These are phyloP conservation scores for Verruconis gallopava DNA, from an alignment of 2,329 filamentous ascomycete species.

Conservation along the genomic window DNA sequence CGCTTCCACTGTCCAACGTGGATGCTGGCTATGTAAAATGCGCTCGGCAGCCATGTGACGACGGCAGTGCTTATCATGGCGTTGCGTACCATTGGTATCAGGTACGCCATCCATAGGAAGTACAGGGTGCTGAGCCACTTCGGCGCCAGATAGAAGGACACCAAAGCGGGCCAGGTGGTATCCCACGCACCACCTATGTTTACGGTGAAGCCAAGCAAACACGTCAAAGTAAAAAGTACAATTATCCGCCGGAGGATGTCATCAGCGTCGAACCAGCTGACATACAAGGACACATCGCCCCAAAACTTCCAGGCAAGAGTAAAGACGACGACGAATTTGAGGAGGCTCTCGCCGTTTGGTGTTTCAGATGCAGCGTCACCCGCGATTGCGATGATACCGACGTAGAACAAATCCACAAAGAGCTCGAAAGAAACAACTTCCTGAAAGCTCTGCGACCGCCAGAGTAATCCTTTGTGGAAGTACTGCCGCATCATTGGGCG, in stretches of 20 bases:
- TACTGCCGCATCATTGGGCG: constrained; percentile 45
- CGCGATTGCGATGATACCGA: constrained; percentile 51
- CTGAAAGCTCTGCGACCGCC: constrained; percentile 45
- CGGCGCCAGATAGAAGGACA: constrained; percentile 47
- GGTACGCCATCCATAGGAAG: constrained; percentile 32
- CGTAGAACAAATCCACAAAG: constrained; percentile 51
- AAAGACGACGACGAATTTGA: constrained; percentile 49
- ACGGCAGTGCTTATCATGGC: constrained; percentile 40
- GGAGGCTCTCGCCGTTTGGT: constrained; percentile 40
- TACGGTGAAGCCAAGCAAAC: constrained; percentile 49
- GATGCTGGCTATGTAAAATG: constrained; percentile 48
- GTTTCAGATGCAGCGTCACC: constrained; percentile 48
- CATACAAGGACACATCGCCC: constrained; percentile 43
- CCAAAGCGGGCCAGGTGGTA: constrained; percentile 44
- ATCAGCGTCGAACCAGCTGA: constrained; percentile 50
- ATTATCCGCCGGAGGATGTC: constrained; percentile 46
- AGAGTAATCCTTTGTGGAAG: constrained; percentile 51
- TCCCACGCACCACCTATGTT: constrained; percentile 45
- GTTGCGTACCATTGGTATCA: constrained; percentile 45
- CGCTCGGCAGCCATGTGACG: constrained; percentile 34
- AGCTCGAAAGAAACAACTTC: constrained; percentile 52
- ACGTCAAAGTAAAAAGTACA: constrained; percentile 49
- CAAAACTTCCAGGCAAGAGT: constrained; percentile 53
- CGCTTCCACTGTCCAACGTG: constrained; percentile 42
- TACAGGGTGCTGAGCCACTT: constrained; percentile 41